A percentile compares a stretch with the other conserved stretches of the same genome.
Conservation (phyloP, 2,329 filamentous ascomycete species). For the Blastomyces percursus region DNA sequence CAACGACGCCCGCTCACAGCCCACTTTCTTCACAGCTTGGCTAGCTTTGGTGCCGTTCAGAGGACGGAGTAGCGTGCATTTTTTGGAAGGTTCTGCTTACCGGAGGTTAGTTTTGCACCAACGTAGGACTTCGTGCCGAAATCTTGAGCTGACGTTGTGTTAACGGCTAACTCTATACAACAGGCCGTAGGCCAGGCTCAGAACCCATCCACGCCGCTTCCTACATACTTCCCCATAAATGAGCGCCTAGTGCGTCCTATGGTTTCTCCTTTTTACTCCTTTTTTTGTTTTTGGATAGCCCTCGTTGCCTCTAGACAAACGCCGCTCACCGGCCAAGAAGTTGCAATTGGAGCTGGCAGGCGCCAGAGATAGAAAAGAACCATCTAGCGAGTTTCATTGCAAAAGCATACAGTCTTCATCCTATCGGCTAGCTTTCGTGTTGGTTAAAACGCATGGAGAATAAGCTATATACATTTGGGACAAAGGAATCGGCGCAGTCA, state of each 20-base stretch:
- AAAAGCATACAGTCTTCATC: neutral
- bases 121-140: no score
- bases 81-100: neutral
- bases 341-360: neutral
- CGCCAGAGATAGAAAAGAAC: neutral
- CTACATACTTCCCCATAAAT: neutral
- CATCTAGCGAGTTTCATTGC: neutral
- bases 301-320: neutral
- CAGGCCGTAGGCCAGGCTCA: neutral
- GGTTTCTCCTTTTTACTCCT: neutral
- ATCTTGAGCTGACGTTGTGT: neutral
- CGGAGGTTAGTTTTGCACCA: neutral
- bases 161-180: neutral
- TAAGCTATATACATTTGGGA: neutral
- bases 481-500: neutral
- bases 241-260: neutral
- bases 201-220: neutral
- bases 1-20: neutral
- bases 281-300: neutral
- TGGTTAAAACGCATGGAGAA: slow-evolving; percentile 3
- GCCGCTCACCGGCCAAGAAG: neutral
- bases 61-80: neutral
- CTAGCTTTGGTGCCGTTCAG: neutral
- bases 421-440: neutral
- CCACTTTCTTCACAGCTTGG: neutral